These are phyloP conservation scores for Keithomyces neogunnii DNA, from an alignment of 2,329 filamentous ascomycete genomes.

Conservation along the genomic window DNA sequence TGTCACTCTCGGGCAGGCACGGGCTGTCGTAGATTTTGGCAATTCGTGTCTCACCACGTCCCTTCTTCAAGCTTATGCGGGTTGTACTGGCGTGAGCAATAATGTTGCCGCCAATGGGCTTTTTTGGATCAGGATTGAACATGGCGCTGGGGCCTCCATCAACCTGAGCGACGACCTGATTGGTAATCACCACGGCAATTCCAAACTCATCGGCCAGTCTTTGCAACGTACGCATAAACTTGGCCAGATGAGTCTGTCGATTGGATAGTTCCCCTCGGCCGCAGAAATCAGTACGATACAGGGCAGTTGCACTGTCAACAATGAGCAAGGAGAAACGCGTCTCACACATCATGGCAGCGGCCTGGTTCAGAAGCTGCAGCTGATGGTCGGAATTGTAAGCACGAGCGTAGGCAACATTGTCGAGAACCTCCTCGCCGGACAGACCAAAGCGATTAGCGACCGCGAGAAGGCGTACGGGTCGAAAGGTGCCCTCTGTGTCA, in stretches of 20 bases:
- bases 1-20: slow-evolving; percentile 92
- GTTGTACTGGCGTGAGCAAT: slow-evolving; percentile 97
- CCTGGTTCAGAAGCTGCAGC: slow-evolving; percentile 87
- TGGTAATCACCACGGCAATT: slow-evolving; percentile 96
- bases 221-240: slow-evolving; percentile 80
- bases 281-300: slow-evolving; percentile 94
- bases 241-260: slow-evolving; percentile 79
- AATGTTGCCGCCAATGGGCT: slow-evolving; percentile 97
- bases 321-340: slow-evolving; percentile 93
- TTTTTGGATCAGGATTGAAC: slow-evolving; percentile 99
- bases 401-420: slow-evolving; percentile 96
- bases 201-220: slow-evolving; percentile 77
- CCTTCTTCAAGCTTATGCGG: slow-evolving; percentile 89
- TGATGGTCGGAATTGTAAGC: slow-evolving; percentile 99
- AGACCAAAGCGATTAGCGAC: slow-evolving; percentile 93
- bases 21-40: slow-evolving; percentile 99
- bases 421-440: slow-evolving; percentile 92
- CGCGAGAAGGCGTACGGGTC: slow-evolving; percentile 80
- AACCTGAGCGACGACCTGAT: slow-evolving; percentile 96
- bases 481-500: slow-evolving; percentile 95
- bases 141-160: slow-evolving; percentile 93
- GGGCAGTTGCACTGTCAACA: slow-evolving; percentile 89
- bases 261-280: slow-evolving; percentile 96
- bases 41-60: slow-evolving; percentile 86
- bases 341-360: slow-evolving; percentile 98